These are phyloP conservation scores for Corinectria fuckeliana DNA, from an alignment of 2,329 filamentous ascomycete species.

Conservation along the genomic window DNA sequence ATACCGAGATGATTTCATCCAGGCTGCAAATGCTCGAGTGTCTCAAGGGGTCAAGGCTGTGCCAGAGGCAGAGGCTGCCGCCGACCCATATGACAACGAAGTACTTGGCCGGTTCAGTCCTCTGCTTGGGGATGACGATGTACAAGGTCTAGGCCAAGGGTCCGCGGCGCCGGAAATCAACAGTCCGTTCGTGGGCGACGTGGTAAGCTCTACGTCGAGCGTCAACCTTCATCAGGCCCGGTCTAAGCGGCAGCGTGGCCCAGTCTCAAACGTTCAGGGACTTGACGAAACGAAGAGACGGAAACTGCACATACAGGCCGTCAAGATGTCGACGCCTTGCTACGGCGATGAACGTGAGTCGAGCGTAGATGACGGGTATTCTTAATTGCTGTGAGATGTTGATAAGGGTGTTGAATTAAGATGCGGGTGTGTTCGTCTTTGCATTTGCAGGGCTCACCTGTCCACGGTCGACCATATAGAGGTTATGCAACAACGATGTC, in stretches of 20 bases:
- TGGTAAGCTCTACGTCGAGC: neutral
- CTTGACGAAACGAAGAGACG: neutral
- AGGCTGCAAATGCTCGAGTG: constrained; percentile 35
- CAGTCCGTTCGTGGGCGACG: neutral
- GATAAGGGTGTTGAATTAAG: no score
- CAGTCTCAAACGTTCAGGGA: neutral
- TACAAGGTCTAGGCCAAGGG: neutral
- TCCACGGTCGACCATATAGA: no score
- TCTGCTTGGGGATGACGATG: neutral
- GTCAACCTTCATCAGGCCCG: neutral
- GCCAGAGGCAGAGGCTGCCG: neutral
- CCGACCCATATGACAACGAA: neutral
- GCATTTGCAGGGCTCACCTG: no score
- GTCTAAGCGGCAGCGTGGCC: neutral
- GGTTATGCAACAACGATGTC: no score
- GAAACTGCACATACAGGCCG: neutral
- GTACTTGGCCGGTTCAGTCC: neutral
- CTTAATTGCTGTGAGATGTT: no score
- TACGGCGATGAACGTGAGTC: no score
- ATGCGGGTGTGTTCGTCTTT: no score
- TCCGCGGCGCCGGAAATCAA: neutral
- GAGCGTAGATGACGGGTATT: no score
- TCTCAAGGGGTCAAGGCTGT: no score
- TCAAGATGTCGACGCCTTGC: neutral
- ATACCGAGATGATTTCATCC: constrained; percentile 43